These are phyloP conservation scores for Serendipita vermifera DNA, from an alignment of 768 basidiomycete genomes.

Conservation along the genomic window DNA sequence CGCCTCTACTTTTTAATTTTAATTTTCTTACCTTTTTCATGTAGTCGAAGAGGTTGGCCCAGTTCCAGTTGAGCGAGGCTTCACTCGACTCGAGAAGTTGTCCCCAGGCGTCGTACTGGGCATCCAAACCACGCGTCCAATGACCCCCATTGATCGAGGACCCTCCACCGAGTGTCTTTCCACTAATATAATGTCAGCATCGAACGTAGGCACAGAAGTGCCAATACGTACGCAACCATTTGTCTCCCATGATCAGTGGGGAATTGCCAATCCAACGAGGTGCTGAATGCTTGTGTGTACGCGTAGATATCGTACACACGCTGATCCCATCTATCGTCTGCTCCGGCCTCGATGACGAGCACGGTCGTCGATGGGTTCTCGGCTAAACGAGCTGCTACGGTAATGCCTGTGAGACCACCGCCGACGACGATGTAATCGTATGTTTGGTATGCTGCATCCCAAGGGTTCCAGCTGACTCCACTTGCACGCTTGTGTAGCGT, in stretches of 20 bases:
- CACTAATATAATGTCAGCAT: neutral
- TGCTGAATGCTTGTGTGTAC: conserved; percentile 31
- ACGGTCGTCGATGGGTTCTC: conserved; percentile 33
- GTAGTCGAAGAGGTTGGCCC: conserved; percentile 24
- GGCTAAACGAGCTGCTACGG: conserved; percentile 36
- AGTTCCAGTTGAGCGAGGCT: conserved; percentile 27
- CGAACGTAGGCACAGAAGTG: neutral
- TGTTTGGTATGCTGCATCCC: conserved; percentile 10
- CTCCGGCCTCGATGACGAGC: conserved; percentile 40
- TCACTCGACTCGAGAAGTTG: conserved; percentile 23
- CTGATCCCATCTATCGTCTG: conserved; percentile 33
- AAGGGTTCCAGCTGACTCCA: conserved; percentile 12
- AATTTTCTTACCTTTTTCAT: conserved; percentile 24
- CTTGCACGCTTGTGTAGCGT: neutral
- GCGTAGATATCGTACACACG: conserved; percentile 35
- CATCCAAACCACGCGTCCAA: conserved; percentile 33
- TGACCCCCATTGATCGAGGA: conserved; percentile 38
- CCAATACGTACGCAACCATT: conserved; percentile 18
- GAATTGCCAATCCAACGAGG: conserved; percentile 36
- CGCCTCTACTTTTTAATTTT: neutral
- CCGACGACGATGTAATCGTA: conserved; percentile 29
- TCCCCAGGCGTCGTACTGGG: conserved; percentile 33
- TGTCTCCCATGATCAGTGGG: conserved; percentile 30
- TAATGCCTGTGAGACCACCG: conserved; percentile 34
- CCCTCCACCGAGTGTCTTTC: conserved; percentile 30